Base-by-base conservation (phyloP, 139 green algal species). In the Pseudopediastrum boryanum region DNA sequence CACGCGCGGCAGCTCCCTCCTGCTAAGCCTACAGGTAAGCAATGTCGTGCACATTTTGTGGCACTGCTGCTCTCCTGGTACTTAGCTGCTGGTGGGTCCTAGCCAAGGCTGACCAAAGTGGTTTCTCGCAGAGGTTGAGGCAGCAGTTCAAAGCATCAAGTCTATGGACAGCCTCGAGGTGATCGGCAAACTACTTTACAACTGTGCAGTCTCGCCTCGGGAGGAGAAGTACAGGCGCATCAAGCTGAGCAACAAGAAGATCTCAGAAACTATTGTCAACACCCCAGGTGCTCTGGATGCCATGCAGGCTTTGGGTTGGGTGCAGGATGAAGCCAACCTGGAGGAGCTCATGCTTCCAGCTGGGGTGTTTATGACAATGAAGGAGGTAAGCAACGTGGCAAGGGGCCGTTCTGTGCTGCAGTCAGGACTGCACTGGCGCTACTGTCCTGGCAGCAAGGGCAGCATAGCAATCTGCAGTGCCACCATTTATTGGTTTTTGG, bases 131-230 rank as follows among this genome's bases (percentile, higher is more conserved):
- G 48, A 58, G 63, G 48, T 67, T 33, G 75, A 82, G 65, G 76
- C 76, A n/a, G 77, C 67, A 3, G 41, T 83, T 41, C 38, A 51
- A 19, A 42, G 41, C 33, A 58, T 83, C 5, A 77, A 72, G 67
- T 78, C 41, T 23, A 7, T 77, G 19, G 68, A 83, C 35, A 43
- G 39, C 2, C 50, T 86, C 29, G 75, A 83, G 68, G 43, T 86
- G 23, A 69, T 86, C 5, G 81, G 75, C 36, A 86, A 86, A 61
- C 68, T 86, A 21, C 36, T 86, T 44, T 86, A 86, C 75, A 86
- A 86, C 67, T 71, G 66, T 31, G 81, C 80, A 8, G 52, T 78
- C 2, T 29, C 38, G 31, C 80, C 80, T 3, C 52, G 41, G 2
- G 80, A 85, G 52, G 72, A 81, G 8, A 81, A 81, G 72, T 85